phyloP scores from a whole-genome alignment of 2,329 filamentous ascomycete genomes.

The Acarospora socialis region DNA sequence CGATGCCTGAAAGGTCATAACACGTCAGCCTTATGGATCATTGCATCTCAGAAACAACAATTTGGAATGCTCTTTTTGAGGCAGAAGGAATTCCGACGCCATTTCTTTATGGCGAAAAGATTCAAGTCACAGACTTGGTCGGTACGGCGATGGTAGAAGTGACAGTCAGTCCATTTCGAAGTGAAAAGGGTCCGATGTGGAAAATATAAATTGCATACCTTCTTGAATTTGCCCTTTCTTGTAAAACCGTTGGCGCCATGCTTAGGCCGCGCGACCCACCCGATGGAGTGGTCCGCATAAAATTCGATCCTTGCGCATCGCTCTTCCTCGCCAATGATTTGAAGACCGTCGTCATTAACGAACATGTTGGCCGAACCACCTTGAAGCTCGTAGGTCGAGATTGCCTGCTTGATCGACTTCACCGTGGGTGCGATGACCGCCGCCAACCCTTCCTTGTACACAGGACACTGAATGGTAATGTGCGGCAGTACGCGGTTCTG shows the following conservation, averaged over 20 bases:
- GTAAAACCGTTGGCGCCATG: slow-evolving; percentile 40
- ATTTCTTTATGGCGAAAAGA: no score
- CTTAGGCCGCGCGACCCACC: slow-evolving; percentile 35
- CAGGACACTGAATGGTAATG: slow-evolving; percentile 28
- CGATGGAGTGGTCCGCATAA: slow-evolving; percentile 37
- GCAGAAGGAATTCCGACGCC: no score
- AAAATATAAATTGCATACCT: slow-evolving; percentile 62
- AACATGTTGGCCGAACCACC: slow-evolving; percentile 68
- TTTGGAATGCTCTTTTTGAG: no score
- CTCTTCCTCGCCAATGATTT: slow-evolving; percentile 27
- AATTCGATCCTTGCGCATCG: slow-evolving; percentile 31
- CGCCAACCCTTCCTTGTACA: slow-evolving; percentile 13
- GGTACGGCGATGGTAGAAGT: no score
- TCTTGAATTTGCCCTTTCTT: slow-evolving; percentile 54
- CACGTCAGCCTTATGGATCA: no score
- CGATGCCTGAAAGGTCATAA: slow-evolving; percentile 33
- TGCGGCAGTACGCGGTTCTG: slow-evolving; percentile 47
- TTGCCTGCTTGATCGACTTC: slow-evolving; percentile 62
- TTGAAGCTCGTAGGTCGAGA: slow-evolving; percentile 62
- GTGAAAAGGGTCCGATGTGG: no score
- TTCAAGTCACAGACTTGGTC: no score
- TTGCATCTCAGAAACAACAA: no score
- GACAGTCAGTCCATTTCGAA: no score
- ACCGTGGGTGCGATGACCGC: slow-evolving; percentile 54
- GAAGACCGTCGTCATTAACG: slow-evolving; percentile 28